Evolutionary conservation across 345 rosid species (phyloP), one percentile per base, ranked within the genome.

Genomic region (Dimocarpus longan): DNA sequence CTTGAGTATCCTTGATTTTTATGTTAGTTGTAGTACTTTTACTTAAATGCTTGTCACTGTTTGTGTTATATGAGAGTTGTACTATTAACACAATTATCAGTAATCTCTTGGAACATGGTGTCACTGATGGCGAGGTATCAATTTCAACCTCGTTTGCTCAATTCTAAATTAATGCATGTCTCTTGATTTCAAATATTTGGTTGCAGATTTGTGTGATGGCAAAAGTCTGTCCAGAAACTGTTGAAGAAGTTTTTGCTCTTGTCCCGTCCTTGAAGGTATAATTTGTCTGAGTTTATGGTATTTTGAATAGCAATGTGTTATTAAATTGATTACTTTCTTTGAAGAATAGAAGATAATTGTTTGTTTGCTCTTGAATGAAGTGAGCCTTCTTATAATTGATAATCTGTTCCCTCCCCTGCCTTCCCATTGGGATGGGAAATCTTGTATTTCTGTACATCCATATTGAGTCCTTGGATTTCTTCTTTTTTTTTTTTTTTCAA

Each of bases 201-300:
- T 48, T 86, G 86, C 86, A 94, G 99, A 86, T 96, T 65, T 88
- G 91, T 81, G 70, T 89, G 75, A 89, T 91, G 73, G 97, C 89
- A n/a, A 93, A 93, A 76, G 80, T 85, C 39, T 88, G 91, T 74
- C 97, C 99, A 44, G 99, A 96, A 72, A 86, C 83, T 26, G 75
- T 63, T 37, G 95, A 96, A 68, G 98, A 96, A 89, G 94, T 77
- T 65, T 93, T 89, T 84, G 93, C 97, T 65, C 90, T 94, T 79
- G 80, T 91, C 72, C 97, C 93, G 43, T 88, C 97, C 15, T 80
- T 92, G 85, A 91, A 93, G 97, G 97, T 93, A 91, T 71, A 21
- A 68, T 68, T 79, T 44, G 54, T 76, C 16, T 39, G 13, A 10
- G 62, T 42, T 42, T 19, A 26, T 21, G 40, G 54, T 40, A 39